Evolutionary conservation across 306 rosid genomes (phyloP).

Genomic region (Lupinus albus): DNA sequence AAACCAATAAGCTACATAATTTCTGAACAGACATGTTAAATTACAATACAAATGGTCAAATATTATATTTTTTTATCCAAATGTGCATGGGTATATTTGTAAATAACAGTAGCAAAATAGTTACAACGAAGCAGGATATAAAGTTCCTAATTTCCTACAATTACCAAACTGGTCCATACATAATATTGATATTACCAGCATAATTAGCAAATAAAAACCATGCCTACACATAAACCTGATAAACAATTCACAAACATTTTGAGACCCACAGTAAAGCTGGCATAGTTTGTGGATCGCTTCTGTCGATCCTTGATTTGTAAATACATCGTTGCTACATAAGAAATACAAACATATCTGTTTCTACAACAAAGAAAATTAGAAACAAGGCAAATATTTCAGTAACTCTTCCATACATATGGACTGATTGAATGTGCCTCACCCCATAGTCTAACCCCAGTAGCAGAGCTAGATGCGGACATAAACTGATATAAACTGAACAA

Average conservation of each 20-base stretch:
- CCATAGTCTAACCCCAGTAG: no score
- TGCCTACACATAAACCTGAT: constrained; percentile 9
- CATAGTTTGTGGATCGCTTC: background rate
- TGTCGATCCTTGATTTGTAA: constrained; percentile 20
- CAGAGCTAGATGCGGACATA: background rate
- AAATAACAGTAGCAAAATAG: constrained; percentile 10
- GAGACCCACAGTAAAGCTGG: background rate
- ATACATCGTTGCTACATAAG: background rate
- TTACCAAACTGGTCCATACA: constrained; percentile 3
- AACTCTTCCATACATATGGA: background rate
- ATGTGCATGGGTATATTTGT: background rate
- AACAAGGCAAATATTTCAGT: constrained; percentile 14
- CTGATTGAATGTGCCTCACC: no score
- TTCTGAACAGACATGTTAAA: background rate
- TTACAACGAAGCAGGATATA: constrained; percentile 1
- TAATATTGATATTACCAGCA: constrained; percentile 11
- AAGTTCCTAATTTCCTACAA: constrained; percentile 7
- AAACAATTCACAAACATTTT: constrained; percentile 24
- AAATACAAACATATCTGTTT: background rate
- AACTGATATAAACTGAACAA: background rate
- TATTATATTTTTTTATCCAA: constrained; percentile 3
- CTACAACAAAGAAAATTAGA: constrained; percentile 8
- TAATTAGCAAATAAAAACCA: constrained; percentile 18
- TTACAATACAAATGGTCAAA: constrained; percentile 21
- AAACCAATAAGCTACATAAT: constrained; percentile 25